Percentiles rank a stretch among this genome's conserved stretches.
phyloP scores from a whole-genome alignment of 2,329 filamentous ascomycete genomes.

The Tolypocladium ophioglossoides region DNA sequence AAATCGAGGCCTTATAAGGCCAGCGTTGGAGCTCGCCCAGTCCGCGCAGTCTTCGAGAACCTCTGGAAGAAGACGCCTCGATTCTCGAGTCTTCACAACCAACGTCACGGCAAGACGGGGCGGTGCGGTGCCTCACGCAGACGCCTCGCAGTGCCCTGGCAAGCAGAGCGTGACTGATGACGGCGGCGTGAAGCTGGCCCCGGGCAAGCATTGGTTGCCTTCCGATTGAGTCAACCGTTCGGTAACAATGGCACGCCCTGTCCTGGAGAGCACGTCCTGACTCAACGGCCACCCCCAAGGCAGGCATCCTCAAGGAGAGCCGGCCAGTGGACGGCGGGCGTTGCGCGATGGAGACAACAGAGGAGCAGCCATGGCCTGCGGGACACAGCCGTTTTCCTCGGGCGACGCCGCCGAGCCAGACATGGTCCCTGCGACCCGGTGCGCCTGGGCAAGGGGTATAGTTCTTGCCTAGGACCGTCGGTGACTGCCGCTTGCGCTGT shows the following conservation, averaged over 20 bases:
- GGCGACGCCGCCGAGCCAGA: neutral
- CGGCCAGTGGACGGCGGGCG: neutral
- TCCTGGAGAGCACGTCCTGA: neutral
- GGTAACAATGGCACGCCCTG: neutral
- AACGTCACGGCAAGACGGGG: neutral
- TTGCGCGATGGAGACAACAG: neutral
- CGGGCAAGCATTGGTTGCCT: neutral
- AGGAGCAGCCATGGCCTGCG: neutral
- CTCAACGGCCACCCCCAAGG: neutral
- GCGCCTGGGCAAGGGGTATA: neutral
- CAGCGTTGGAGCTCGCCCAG: neutral
- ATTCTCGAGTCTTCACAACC: neutral
- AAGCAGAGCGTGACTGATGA: neutral
- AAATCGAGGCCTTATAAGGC: neutral
- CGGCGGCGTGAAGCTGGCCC: neutral
- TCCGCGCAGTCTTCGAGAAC: neutral
- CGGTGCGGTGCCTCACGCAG: neutral
- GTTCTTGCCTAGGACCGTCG: neutral
- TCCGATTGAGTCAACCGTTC: neutral
- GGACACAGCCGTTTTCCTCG: neutral
- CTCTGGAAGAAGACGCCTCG: neutral
- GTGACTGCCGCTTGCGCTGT: neutral
- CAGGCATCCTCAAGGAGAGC: neutral
- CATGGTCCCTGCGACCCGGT: neutral
- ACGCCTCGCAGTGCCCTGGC: neutral